These are phyloP conservation scores for Talaromyces rugulosus DNA, from an alignment of 2,329 filamentous ascomycete genomes.

Conservation along the genomic window DNA sequence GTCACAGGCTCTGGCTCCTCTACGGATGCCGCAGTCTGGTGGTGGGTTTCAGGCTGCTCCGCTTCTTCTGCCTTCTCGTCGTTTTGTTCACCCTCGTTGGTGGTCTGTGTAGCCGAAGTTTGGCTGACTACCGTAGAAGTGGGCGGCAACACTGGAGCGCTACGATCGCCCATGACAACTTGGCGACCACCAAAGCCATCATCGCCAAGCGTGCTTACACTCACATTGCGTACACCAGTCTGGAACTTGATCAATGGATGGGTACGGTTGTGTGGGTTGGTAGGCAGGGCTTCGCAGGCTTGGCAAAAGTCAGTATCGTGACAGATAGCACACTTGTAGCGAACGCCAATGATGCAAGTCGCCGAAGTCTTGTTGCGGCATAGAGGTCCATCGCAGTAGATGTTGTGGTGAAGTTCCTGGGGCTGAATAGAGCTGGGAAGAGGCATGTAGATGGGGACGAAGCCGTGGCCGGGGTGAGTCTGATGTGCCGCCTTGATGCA, in stretches of 20 bases:
- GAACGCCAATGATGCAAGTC: conserved; percentile 70
- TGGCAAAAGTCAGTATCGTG: conserved; percentile 93
- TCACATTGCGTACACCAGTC: conserved; percentile 83
- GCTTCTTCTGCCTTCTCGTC: background rate
- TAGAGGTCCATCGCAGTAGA: conserved; percentile 91
- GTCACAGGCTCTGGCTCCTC: background rate
- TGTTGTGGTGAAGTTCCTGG: conserved; percentile 66
- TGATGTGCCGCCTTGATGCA: conserved; percentile 66
- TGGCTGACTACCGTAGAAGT: conserved; percentile 10
- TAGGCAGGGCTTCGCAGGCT: conserved; percentile 83
- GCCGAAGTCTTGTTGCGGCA: conserved; percentile 55
- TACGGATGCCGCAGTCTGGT: no score
- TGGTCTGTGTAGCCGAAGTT: background rate
- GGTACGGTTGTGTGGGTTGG: conserved; percentile 85
- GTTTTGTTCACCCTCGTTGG: background rate
- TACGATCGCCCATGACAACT: conserved; percentile 68
- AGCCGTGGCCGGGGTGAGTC: conserved; percentile 79
- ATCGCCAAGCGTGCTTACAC: conserved; percentile 78
- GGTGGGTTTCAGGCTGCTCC: background rate
- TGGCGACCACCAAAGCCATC: conserved; percentile 63
- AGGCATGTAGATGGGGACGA: conserved; percentile 79
- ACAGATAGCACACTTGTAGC: conserved; percentile 97
- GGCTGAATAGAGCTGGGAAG: conserved; percentile 44
- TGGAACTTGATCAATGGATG: conserved; percentile 97
- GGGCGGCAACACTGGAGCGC: conserved; percentile 28